Conservation (phyloP, 345 rosid genomes). For the Salix arbutifolia region DNA sequence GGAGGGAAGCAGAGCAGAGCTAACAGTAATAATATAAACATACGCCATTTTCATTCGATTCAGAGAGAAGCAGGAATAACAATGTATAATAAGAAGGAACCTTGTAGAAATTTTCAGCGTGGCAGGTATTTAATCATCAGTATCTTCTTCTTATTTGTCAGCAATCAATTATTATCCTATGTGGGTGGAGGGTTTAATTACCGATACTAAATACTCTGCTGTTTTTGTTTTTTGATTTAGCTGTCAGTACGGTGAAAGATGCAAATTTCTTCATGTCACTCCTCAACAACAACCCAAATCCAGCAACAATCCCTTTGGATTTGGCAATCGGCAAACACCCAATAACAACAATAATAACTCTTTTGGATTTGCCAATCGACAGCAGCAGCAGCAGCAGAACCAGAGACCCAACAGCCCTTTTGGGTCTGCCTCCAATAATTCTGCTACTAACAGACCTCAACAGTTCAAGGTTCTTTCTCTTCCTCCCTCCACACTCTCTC, state of each 20-base stretch:
- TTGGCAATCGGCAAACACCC: slow-evolving; percentile 43
- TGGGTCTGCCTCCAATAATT: slow-evolving; percentile 10
- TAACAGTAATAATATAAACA: no score
- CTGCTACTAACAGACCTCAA: slow-evolving; percentile 32
- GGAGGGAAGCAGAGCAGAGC: no score
- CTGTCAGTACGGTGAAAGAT: slow-evolving; percentile 70
- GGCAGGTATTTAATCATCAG: slow-evolving; percentile 41
- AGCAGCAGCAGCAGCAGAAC: no score
- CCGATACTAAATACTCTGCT: not conserved
- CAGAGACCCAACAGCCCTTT: no score
- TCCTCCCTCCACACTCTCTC: not conserved
- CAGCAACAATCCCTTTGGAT: slow-evolving; percentile 27
- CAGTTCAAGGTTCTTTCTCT: slow-evolving; percentile 55
- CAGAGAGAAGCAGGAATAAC: no score
- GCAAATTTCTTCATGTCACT: slow-evolving; percentile 61
- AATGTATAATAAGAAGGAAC: slow-evolving; percentile 32
- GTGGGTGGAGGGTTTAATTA: not conserved
- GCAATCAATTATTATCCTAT: not conserved
- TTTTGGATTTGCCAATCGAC: no score
- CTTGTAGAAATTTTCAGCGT: slow-evolving; percentile 78
- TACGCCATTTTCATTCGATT: no score
- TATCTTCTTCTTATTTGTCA: not conserved
- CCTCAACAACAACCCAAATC: slow-evolving; percentile 46
- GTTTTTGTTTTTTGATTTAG: slow-evolving; percentile 36
- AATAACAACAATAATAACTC: not conserved